Evolutionary conservation across 169 alveolate genomes (phyloP).

Genomic region (Babesia divergens): DNA sequence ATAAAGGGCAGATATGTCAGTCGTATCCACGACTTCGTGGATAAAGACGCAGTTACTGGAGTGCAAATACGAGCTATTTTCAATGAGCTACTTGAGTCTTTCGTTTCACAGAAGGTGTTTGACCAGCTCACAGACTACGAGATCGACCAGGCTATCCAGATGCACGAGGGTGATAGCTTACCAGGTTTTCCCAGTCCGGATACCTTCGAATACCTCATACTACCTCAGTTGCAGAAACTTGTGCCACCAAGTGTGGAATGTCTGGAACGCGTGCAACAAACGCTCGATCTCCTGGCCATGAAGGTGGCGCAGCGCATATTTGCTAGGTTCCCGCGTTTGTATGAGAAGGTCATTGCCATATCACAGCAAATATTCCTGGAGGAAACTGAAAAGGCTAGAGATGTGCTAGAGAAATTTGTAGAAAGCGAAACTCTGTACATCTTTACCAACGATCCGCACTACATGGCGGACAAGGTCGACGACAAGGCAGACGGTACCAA

Average conservation of each 20-base stretch:
- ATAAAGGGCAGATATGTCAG: conserved; percentile 93
- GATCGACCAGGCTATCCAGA: conserved; percentile 92
- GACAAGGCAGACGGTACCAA: conserved; percentile 28
- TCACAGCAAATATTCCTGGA: conserved; percentile 81
- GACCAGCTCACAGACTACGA: conserved; percentile 89
- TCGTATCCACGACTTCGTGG: conserved; percentile 80
- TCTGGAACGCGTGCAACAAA: conserved; percentile 76
- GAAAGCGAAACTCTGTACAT: conserved; percentile 89
- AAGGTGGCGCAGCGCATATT: conserved; percentile 89
- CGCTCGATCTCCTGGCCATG: conserved; percentile 86
- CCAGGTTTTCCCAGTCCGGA: conserved; percentile 98
- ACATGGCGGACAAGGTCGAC: conserved; percentile 78
- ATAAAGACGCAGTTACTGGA: conserved; percentile 80
- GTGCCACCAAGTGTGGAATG: conserved; percentile 69
- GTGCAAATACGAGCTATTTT: conserved; percentile 84
- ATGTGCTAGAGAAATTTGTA: conserved; percentile 83
- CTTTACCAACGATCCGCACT: conserved; percentile 92
- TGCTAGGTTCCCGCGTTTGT: conserved; percentile 88
- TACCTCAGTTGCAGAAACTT: conserved; percentile 91
- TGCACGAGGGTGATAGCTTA: conserved; percentile 97
- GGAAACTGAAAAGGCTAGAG: conserved; percentile 86
- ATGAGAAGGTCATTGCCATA: conserved; percentile 86
- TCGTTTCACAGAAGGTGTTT: conserved; percentile 75
- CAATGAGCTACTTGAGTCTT: conserved; percentile 90
- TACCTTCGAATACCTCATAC: conserved; percentile 91